Base-by-base conservation (phyloP, 2,329 filamentous ascomycete genomes). In the Shiraia bambusicola region DNA sequence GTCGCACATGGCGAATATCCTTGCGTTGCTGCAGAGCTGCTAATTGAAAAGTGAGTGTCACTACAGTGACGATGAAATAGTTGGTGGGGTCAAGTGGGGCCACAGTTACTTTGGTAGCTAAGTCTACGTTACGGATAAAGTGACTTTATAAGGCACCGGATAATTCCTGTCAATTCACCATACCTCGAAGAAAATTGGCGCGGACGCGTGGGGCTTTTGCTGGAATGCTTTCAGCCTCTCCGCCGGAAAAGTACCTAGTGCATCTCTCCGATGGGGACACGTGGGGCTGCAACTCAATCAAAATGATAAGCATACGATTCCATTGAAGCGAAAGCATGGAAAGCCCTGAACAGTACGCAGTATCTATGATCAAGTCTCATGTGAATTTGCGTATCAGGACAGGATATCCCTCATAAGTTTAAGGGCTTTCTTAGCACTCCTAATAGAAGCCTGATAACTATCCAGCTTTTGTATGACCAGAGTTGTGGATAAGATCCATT, bases 391-490 rank as follows among this genome's bases (percentile, higher is more conserved):
- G 19, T 22, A 22, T 22, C 19, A 22, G 4, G 4, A 4, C 8
- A 22, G 19, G 19, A 22, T 22, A 22, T 34, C 40, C 34, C 33
- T 28, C 15, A 56, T 33, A 27, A 53, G 17, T 22, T 13, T 28
- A 17, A 50, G 30, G 28, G 40, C 50, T 25, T 52, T 54, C 33
- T 27, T 37, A 11, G 46, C 48, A 47, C 45, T 50, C 24, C 50
- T 50, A 32, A 54, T 24, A 6, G 44, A 39, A 22, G 38, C 42
- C 46, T 54, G 46, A 49, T 46, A n/a, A n/a, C n/a, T n/a, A 65
- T 26, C 74, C 74, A 29, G 67, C 72, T 2, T 72, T 72, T 15
- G 65, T 69, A 69, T 76, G 72, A 10, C 73, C 74, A 67, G 76
- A 77, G 37, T 65, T 59, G 67, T 76, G 74, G 27, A 75, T 67